phyloP scores from a whole-genome alignment of 495 filamentous ascomycete species.

The Neurospora africana region DNA sequence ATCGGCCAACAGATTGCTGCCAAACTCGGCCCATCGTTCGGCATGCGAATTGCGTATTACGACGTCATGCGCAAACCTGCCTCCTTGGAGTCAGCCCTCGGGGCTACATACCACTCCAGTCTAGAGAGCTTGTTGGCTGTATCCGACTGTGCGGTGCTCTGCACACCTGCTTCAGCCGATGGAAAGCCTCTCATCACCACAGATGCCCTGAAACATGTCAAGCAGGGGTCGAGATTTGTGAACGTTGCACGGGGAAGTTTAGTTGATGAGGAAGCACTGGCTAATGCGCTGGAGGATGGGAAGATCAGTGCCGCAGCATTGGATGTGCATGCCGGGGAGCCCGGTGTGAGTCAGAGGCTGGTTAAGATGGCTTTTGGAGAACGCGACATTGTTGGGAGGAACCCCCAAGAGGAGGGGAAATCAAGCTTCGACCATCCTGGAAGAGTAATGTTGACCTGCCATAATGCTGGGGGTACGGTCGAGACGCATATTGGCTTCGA shows the following conservation, averaged over 20 bases:
- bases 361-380: slow-evolving; percentile 27
- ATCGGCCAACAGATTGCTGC: slow-evolving; percentile 59
- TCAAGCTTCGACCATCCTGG: slow-evolving; percentile 3
- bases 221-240: slow-evolving; percentile 50
- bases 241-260: slow-evolving; percentile 64
- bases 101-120: slow-evolving; percentile 40
- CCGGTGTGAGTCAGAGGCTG: slow-evolving; percentile 37
- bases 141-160: slow-evolving; percentile 57
- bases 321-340: slow-evolving; percentile 60
- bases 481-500: slow-evolving; percentile 67
- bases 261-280: slow-evolving; percentile 59
- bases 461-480: slow-evolving; percentile 63
- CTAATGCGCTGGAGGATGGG: slow-evolving; percentile 48
- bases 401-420: slow-evolving; percentile 10
- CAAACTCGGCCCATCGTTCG: slow-evolving; percentile 48
- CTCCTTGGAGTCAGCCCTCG: slow-evolving; percentile 29
- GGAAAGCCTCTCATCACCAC: slow-evolving; percentile 46
- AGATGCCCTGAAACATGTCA: slow-evolving; percentile 41
- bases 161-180: slow-evolving; percentile 47
- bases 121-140: slow-evolving; percentile 44
- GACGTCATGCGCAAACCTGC: slow-evolving; percentile 50
- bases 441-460: slow-evolving; percentile 50
- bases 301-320: slow-evolving; percentile 46
- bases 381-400: not conserved
- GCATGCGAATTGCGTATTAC: slow-evolving; percentile 60